Evolutionary conservation across 768 basidiomycete genomes (phyloP), one percentile per base, ranked within the genome.

Genomic region (Boletus sensibilis): DNA sequence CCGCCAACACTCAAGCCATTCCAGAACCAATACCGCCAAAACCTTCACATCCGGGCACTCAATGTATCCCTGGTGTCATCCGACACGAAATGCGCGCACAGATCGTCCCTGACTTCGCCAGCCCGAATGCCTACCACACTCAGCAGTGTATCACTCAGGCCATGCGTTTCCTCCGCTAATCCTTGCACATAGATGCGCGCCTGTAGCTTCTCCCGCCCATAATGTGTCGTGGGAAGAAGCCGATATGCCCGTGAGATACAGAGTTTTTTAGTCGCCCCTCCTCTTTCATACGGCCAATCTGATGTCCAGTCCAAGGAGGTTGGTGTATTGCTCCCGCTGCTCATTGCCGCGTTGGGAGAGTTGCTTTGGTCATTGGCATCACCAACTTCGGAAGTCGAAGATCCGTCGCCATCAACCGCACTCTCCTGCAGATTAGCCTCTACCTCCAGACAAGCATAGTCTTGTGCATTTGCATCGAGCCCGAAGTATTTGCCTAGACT

Each of bases 61-160:
- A n/a, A 31, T 25, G 21, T 25, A 18, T 11, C 37, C 31, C 39
- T 41, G 6, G 18, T 13, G 16, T 42, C 51, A 12, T 20, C 40
- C 23, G 56, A 40, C 41, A 27, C 45, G n/a, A 61, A 34, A 45
- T 54, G 41, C 14, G 35, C 34, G 46, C 64, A 61, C 48, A 73
- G 58, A 64, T 80, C 80, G 11, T 64, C 71, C 18, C 79, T 68
- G 8, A 80, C 74, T 61, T 80, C 77, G 40, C 78, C 79, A 13
- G 80, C 76, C 43, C 79, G 69, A 37, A 76, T 62, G 21, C 76
- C 73, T 10, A 78, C 47, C 16, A 78, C 75, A 55, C 79, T 82
- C 55, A 82, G 62, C 20, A 84, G 62, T 12, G 80, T 80, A 56
- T 83, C 75, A 43, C 70, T 71, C 48, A 76, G 61, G 4, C 75